Evolutionary conservation across 306 rosid genomes (phyloP), one percentile per base, ranked within the genome.

Genomic region (Ammopiptanthus mongolicus): DNA sequence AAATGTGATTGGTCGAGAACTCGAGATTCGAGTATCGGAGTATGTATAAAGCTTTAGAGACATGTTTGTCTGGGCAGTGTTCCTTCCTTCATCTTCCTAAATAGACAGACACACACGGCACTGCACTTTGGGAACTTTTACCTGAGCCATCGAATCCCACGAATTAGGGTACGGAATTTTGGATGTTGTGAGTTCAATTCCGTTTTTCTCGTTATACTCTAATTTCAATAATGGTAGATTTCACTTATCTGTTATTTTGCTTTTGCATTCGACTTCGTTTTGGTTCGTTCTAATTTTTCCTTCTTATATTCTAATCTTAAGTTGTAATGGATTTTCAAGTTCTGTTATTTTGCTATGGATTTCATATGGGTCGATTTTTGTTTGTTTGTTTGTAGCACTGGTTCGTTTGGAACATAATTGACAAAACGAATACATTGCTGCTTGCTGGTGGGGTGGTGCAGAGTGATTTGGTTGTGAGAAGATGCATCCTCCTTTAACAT

Each of bases 401-500:
- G 41, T 48, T 47, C 11, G 36, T 9, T 5, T 44, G 21, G 13
- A 51, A 25, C 46, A 11, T 55, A 73, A 6, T 41, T 41, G 14
- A 11, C 18, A 13, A 46, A 46, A 46, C 51, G 17, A 46, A 48
- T 48, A 68, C 37, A 33, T 22, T 58, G 71, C 66, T 71, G 72
- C 4, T 29, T 71, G 72, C 4, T 29, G 59, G 50, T 59, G 76
- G 86, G 83, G 65, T 47, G 47, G 78, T 82, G 51, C 34, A 46
- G 75, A 23, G 79, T 82, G 81, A 78, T 23, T 84, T 70, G 15
- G 5, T 62, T 60, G 61, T 74, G 39, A 12, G 81, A 81, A 76
- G 75, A 87, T 94, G 97, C 98, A 94, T 79, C 98, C 98, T 83
- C 98, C 97, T 62, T 75, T 94, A 57, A 88, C 98, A 46, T 72